phyloP scores from a whole-genome alignment of 768 basidiomycete genomes.

The Leccinum variicolor region DNA sequence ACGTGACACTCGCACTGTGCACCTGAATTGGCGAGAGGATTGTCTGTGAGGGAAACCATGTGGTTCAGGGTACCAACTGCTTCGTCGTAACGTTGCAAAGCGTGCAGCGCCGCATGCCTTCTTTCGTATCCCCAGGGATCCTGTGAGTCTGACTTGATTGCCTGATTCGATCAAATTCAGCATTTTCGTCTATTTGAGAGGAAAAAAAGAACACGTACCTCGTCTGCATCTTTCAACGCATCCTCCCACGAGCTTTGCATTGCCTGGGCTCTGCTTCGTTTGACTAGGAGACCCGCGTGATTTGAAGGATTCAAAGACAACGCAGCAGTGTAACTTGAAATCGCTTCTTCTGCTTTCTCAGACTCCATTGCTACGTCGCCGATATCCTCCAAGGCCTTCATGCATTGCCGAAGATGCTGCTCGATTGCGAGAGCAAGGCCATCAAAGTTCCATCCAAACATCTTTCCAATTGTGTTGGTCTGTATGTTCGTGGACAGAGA shows the following conservation, averaged over 20 bases:
- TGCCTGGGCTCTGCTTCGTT: constrained; percentile 2
- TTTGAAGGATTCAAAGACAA: not conserved
- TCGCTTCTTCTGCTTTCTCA: not conserved
- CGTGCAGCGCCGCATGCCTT: constrained; percentile 1
- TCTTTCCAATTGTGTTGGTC: not conserved
- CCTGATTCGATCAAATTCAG: not conserved
- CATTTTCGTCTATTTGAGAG: no score
- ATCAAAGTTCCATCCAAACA: constrained; percentile 14
- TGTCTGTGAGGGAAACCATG: not conserved
- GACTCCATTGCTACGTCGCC: not conserved
- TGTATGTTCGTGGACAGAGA: no score
- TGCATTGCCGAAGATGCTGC: not conserved
- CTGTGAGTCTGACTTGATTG: not conserved
- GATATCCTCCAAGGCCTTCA: not conserved
- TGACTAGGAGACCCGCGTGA: not conserved
- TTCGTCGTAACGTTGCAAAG: not conserved
- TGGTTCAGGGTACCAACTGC: not conserved
- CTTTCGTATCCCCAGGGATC: not conserved
- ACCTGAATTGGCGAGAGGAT: not conserved
- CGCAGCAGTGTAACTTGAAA: not conserved
- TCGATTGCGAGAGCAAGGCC: not conserved
- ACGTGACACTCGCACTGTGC: not conserved
- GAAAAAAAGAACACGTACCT: not conserved
- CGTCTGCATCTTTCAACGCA: constrained; percentile 13
- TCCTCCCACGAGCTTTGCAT: not conserved